These are phyloP conservation scores for Dactylellina haptotyla DNA, from an alignment of 2,329 filamentous ascomycete genomes.

Conservation along the genomic window DNA sequence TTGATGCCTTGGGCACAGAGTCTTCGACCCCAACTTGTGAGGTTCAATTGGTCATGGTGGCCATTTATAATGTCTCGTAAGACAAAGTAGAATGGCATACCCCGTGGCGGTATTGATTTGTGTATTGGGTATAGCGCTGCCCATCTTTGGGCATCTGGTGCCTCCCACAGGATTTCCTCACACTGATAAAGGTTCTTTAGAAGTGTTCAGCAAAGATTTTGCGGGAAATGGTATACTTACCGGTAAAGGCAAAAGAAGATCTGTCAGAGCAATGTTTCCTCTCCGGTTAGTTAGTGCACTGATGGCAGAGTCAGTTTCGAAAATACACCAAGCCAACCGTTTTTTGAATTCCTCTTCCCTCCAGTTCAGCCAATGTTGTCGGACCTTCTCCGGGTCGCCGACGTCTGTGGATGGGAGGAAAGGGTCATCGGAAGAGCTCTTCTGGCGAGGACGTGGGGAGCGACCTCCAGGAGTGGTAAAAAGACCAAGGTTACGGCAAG, in stretches of 20 bases:
- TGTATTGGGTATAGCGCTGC: constrained; percentile 50
- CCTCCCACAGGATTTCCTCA: constrained; percentile 57
- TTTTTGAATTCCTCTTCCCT: constrained; percentile 57
- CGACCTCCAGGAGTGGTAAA: constrained; percentile 52
- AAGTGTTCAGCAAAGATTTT: neutral
- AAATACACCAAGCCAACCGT: constrained; percentile 58
- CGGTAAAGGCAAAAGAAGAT: constrained; percentile 57
- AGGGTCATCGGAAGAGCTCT: constrained; percentile 41
- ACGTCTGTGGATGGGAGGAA: constrained; percentile 36
- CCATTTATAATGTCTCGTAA: constrained; percentile 56
- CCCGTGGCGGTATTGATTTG: constrained; percentile 48
- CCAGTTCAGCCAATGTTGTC: constrained; percentile 56
- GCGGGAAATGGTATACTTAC: constrained; percentile 11
- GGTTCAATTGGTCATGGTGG: constrained; percentile 54
- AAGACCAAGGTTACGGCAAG: constrained; percentile 57
- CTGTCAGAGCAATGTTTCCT: constrained; percentile 57
- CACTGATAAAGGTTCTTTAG: constrained; percentile 33
- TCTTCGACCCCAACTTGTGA: constrained; percentile 57
- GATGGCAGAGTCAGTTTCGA: constrained; percentile 57
- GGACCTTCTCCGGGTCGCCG: constrained; percentile 54
- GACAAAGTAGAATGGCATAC: constrained; percentile 57
- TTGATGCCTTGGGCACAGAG: constrained; percentile 57
- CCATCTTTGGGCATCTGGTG: constrained; percentile 56
- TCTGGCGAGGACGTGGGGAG: constrained; percentile 29
- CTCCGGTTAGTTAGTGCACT: constrained; percentile 58